phyloP scores from a whole-genome alignment of 805 yeast genomes.

The Candida tallmaniae region DNA sequence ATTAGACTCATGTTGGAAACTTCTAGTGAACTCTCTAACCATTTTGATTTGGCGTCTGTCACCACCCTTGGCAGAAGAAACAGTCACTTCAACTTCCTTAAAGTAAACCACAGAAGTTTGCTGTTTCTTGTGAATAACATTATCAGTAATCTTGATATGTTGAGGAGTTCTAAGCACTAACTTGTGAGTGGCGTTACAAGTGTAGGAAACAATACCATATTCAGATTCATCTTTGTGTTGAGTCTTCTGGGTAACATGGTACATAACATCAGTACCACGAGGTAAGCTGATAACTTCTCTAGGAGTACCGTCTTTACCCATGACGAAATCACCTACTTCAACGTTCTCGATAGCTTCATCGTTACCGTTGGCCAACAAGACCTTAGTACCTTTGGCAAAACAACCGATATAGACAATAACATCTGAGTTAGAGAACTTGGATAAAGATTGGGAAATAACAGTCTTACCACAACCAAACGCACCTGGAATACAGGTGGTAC shows the following conservation, averaged over 20 bases:
- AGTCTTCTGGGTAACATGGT: constrained; percentile 27
- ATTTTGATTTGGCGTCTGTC: constrained; percentile 13
- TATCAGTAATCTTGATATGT: constrained; percentile 11
- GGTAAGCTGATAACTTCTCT: constrained; percentile 37
- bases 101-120: constrained; percentile 21
- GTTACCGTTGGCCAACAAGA: constrained; percentile 42
- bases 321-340: constrained; percentile 33
- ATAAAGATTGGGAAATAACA: constrained; percentile 94
- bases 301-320: constrained; percentile 41
- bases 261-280: constrained; percentile 42
- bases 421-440: constrained; percentile 97
- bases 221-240: constrained; percentile 13
- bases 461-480: constrained; percentile 99
- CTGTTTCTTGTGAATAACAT: constrained; percentile 10
- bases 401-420: constrained; percentile 88
- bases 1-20: constrained; percentile 15
- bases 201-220: constrained; percentile 16
- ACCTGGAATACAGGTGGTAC: constrained; percentile 99
- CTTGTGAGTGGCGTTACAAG: constrained; percentile 36
- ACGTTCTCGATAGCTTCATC: constrained; percentile 29
- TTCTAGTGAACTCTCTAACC: constrained; percentile 18
- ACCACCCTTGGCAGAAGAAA: constrained; percentile 1
- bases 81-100: constrained; percentile 7
- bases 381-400: constrained; percentile 31
- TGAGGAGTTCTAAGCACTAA: constrained; percentile 35